Evolutionary conservation across 345 rosid species (phyloP).

Genomic region (Sapria himalayana): DNA sequence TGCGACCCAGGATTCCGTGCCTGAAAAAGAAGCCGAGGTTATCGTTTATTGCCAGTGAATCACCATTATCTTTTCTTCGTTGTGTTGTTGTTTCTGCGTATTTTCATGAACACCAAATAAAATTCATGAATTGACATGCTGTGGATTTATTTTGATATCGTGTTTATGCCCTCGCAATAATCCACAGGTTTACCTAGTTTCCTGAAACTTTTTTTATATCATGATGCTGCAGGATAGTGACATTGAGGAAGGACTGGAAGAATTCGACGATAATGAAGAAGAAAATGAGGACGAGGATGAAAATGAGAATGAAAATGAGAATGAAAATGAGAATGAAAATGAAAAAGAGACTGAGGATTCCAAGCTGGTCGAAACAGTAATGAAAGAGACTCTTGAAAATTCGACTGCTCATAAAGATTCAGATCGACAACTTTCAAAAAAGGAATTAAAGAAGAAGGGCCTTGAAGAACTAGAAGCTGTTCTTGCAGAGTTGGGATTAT

Average conservation of each 20-base stretch:
- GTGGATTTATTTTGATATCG: neutral
- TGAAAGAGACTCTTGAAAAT: constrained; percentile 16
- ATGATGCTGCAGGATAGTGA: too few relatives aligned
- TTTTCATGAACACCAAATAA: too few relatives aligned
- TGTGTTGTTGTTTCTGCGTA: neutral
- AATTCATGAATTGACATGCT: neutral
- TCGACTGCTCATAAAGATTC: constrained; percentile 15
- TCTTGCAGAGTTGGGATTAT: constrained; percentile 27
- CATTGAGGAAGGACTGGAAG: too few relatives aligned
- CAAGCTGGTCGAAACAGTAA: constrained; percentile 10
- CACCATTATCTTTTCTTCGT: too few relatives aligned
- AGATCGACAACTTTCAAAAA: constrained; percentile 37
- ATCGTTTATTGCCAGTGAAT: neutral
- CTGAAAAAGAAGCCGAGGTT: constrained; percentile 9
- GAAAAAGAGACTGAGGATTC: constrained; percentile 17
- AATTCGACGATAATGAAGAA: too few relatives aligned
- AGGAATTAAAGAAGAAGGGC: constrained; percentile 40
- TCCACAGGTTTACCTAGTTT: too few relatives aligned
- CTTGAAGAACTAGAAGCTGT: constrained; percentile 47
- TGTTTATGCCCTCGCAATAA: neutral
- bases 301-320: constrained; percentile 24
- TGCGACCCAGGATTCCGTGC: constrained; percentile 1
- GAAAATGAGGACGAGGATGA: constrained; percentile 35
- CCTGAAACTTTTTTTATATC: too few relatives aligned
- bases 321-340: constrained; percentile 29